Evolutionary conservation across 163 green algal species (phyloP), one percentile per base, ranked within the genome.

Genomic region (Volvox carteri): DNA sequence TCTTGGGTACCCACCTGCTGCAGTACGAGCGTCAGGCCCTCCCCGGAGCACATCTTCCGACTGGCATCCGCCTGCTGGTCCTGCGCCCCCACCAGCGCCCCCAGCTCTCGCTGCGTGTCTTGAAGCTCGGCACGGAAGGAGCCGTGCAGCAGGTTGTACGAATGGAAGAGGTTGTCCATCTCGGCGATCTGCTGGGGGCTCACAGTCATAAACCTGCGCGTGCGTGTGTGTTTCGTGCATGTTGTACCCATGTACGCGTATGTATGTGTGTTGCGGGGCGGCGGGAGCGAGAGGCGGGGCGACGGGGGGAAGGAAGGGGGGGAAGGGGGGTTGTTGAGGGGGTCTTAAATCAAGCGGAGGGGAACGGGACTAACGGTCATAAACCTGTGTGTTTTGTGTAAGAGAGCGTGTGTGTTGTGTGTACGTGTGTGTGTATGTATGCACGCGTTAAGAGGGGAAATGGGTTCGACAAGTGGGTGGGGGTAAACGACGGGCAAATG

Each of bases 61-160:
- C 65, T 56, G 41, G 44, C 1, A 2, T 8, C 5, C 11, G n/a
- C n/a, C n/a, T 39, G 3, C 81, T 88, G n/a, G 19, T 62, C 35
- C 70, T 89, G 39, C 11, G 12, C 2, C 75, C 12, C 50, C 19
- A 78, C 37, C 7, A 89, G 54, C 39, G 76, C 39, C 14, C 21
- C 11, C 28, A 89, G 70, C 39, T 89, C 84, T 25, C 52, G 72
- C 41, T 89, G 84, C 67, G 84, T 84, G 84, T 89, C 84, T 52
- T 78, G 70, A 35, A 89, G 84, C 70, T 89, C 84, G 1, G 70
- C 41, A 0, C 30, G n/a, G 72, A 89, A 84, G 50, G 35, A 62
- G n/a, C 30, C 70, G 70, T 89, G 84, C 70, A 89, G 84, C 70
- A 77, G 39, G 54, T 50, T 81, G 84, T 89, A 89, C 9, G 39